Percentiles rank a stretch among this genome's conserved stretches.
phyloP scores from a whole-genome alignment of 2,329 filamentous ascomycete genomes.

The Bimuria novae-zelandiae region DNA sequence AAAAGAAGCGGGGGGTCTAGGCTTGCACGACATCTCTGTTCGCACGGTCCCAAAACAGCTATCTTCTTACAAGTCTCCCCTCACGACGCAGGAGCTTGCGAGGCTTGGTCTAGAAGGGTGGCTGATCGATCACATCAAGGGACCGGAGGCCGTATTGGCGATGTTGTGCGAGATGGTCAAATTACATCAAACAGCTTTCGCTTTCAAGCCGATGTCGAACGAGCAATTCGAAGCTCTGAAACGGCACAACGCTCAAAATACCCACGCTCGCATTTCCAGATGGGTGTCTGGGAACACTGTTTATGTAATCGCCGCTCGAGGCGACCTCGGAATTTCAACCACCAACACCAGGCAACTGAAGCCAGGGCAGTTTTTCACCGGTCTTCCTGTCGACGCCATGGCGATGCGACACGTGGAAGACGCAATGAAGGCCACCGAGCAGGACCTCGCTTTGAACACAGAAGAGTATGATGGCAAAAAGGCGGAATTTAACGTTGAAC shows the following conservation, averaged over 20 bases:
- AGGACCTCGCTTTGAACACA: conserved; percentile 45
- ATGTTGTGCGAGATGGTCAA: conserved; percentile 80
- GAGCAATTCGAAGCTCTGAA: conserved; percentile 71
- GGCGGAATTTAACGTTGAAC: conserved; percentile 32
- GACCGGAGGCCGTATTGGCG: conserved; percentile 80
- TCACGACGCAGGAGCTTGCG: conserved; percentile 60
- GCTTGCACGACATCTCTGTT: conserved; percentile 72
- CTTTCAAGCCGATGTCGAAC: conserved; percentile 65
- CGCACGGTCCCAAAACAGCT: conserved; percentile 64
- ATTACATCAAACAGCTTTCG: conserved; percentile 71
- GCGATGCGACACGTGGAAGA: conserved; percentile 66
- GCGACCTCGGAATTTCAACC: conserved; percentile 80
- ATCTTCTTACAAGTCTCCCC: conserved; percentile 58
- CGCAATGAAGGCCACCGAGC: conserved; percentile 51
- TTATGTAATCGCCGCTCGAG: conserved; percentile 66
- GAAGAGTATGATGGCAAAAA: conserved; percentile 47
- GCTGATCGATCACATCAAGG: conserved; percentile 76
- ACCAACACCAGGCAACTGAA: conserved; percentile 67
- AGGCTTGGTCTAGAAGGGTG: conserved; percentile 75
- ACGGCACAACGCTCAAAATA: conserved; percentile 37
- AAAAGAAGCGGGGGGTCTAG: conserved; percentile 51
- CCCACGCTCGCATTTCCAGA: conserved; percentile 55
- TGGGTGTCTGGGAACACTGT: conserved; percentile 71
- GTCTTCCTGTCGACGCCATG: conserved; percentile 71
- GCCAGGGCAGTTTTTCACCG: conserved; percentile 72